phyloP scores from a whole-genome alignment of 805 yeast species.

The Starmerella gropengiesseri region DNA sequence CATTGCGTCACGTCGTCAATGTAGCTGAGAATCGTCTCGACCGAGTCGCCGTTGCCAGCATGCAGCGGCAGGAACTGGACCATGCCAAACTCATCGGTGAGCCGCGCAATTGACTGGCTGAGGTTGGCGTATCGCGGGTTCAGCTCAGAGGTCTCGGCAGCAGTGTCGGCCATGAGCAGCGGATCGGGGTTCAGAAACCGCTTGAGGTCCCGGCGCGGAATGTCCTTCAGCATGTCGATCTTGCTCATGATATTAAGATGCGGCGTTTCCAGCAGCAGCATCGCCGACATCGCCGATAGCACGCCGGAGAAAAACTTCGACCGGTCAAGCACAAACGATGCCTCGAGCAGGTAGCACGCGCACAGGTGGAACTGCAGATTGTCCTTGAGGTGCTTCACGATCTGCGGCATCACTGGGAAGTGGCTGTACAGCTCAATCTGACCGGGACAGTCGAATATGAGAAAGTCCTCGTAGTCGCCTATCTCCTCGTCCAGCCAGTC shows the following conservation, averaged over 20 bases:
- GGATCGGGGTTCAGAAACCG: constrained; percentile 90
- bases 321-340: constrained; percentile 83
- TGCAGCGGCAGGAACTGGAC: constrained; percentile 91
- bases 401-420: constrained; percentile 81
- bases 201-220: constrained; percentile 64
- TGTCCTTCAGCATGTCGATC: constrained; percentile 72
- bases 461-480: constrained; percentile 90
- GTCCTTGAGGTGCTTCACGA: constrained; percentile 72
- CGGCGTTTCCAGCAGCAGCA: constrained; percentile 90
- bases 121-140: constrained; percentile 59
- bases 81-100: constrained; percentile 98
- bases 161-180: constrained; percentile 42
- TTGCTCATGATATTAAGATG: constrained; percentile 86
- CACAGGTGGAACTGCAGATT: constrained; percentile 77
- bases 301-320: constrained; percentile 94
- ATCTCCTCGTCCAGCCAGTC: constrained; percentile 98
- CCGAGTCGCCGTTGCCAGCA: constrained; percentile 61
- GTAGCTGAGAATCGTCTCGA: constrained; percentile 74
- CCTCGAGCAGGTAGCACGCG: constrained; percentile 85
- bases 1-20: constrained; percentile 97
- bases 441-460: constrained; percentile 94
- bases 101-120: constrained; percentile 71
- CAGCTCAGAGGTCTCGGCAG: constrained; percentile 36
- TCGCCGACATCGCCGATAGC: constrained; percentile 93
- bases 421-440: constrained; percentile 93